Base-by-base conservation (phyloP, 345 rosid species). In the Erucastrum elatum region DNA sequence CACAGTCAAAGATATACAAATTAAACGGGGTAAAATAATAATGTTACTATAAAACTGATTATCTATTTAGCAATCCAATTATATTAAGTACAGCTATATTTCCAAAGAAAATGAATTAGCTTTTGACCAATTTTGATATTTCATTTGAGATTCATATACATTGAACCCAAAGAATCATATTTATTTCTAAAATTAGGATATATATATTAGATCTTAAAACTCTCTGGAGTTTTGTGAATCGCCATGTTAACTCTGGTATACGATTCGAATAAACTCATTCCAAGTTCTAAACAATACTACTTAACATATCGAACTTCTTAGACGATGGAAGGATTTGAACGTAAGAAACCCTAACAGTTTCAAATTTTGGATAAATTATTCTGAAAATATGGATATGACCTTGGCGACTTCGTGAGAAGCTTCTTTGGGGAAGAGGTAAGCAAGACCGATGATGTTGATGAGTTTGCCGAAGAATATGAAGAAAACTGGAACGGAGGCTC, bases 401-500 rank as follows among this genome's bases (percentile, higher is more conserved):
- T 90, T 93, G 31, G 93, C 99, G 49, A 95, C 98, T 89, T 81
- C 74, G 33, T 86, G 98, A 66, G 99, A 90, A 64, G 98, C 98
- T 77, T 88, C 72, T 77, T 90, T 76, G 3, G 99, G 99, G 75
- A 91, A 90, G 58, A 95, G 88, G 79, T 89, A 95, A 78, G 98
- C 96, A 63, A 95, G 68, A 12, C 99, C 99, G 39, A 93, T 83
- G 25, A 93, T 67, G 70, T 95, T 91, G 13, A 95, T 95, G 73
- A 95, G 41, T 84, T 93, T 91, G 0, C 99, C 99, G 49, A 95
- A 95, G 87, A 87, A 95, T 62, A 93, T 90, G 86, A 95, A 95
- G 87, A 95, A 95, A 9, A 95, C 86, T 11, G 99, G 99, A 10
- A 95, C 97, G 0, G 99, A 93, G 79, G 89, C 96, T 2, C 99